A percentile compares a stretch with the other conserved stretches of the same genome.
Evolutionary conservation across 1,284 basidiomycete genomes (phyloP).

Genomic region (Psilocybe mexicana): DNA sequence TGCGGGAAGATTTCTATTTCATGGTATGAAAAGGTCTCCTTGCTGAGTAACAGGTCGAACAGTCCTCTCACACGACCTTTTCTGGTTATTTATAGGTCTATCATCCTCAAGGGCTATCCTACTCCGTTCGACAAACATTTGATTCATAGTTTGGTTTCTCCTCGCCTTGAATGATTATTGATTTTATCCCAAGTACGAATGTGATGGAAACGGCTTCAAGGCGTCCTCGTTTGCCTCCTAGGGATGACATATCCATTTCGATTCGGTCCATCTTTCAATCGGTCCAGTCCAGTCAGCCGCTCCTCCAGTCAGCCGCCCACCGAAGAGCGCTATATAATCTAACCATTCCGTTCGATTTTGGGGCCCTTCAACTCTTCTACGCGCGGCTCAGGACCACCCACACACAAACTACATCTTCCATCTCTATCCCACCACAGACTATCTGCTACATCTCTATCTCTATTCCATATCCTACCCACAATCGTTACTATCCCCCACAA

Average conservation of each 20-base stretch:
- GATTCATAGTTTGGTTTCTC: too few species aligned
- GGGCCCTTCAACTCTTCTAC: neutral
- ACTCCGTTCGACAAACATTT: too few species aligned
- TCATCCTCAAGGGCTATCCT: too few species aligned
- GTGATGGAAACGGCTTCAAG: too few species aligned
- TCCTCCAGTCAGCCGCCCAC: neutral
- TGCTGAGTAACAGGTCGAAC: too few species aligned
- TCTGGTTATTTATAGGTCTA: too few species aligned
- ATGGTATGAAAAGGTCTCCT: too few species aligned
- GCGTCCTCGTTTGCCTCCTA: too few species aligned
- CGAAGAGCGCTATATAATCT: neutral
- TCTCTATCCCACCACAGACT: neutral
- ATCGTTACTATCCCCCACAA: constrained; percentile 13
- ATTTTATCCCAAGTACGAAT: too few species aligned
- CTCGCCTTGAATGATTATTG: too few species aligned
- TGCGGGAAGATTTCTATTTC: neutral
- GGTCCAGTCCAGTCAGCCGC: neutral
- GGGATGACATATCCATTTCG: neutral
- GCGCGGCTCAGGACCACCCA: neutral
- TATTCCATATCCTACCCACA: constrained; percentile 6
- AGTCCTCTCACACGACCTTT: too few species aligned
- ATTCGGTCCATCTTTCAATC: neutral
- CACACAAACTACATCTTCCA: neutral
- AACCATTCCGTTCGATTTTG: neutral
- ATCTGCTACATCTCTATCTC: neutral